Evolutionary conservation across 2,329 filamentous ascomycete species (phyloP).

Genomic region (Dactylonectria macrodidyma): DNA sequence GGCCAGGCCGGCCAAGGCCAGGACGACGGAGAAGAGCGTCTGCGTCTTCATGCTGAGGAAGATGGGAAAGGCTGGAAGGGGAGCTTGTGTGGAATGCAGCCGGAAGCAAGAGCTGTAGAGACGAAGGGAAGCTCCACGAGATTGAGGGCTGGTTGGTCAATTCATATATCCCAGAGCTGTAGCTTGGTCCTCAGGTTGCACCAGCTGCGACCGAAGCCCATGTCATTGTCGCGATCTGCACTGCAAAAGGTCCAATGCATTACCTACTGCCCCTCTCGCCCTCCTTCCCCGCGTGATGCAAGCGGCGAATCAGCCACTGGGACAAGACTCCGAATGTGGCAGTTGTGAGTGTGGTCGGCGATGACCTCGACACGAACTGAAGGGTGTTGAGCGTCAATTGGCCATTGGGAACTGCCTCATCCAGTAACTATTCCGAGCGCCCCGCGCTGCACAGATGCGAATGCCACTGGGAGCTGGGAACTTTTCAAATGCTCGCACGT

Average conservation of each 20-base stretch:
- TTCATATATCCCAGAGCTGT: constrained; percentile 13
- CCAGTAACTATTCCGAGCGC: constrained; percentile 40
- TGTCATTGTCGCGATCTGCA: constrained; percentile 7
- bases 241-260: constrained; percentile 6
- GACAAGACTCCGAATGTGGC: constrained; percentile 41
- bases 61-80: not conserved
- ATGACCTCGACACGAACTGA: constrained; percentile 37
- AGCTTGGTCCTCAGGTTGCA: too few species aligned
- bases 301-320: constrained; percentile 33
- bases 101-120: constrained; percentile 11
- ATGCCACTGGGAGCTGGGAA: constrained; percentile 33
- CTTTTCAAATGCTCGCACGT: constrained; percentile 40
- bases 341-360: constrained; percentile 39
- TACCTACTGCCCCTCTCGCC: not conserved
- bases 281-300: constrained; percentile 28
- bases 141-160: not conserved
- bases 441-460: constrained; percentile 33
- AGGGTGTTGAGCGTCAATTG: constrained; percentile 12
- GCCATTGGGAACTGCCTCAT: constrained; percentile 45
- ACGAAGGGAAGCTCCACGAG: constrained; percentile 4
- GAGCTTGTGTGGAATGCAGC: constrained; percentile 10
- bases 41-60: constrained; percentile 42
- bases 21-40: constrained; percentile 37
- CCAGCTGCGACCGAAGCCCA: not conserved
- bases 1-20: constrained; percentile 45